Conservation (phyloP, 495 filamentous ascomycete genomes). For the Astrocystis sublimbata region DNA sequence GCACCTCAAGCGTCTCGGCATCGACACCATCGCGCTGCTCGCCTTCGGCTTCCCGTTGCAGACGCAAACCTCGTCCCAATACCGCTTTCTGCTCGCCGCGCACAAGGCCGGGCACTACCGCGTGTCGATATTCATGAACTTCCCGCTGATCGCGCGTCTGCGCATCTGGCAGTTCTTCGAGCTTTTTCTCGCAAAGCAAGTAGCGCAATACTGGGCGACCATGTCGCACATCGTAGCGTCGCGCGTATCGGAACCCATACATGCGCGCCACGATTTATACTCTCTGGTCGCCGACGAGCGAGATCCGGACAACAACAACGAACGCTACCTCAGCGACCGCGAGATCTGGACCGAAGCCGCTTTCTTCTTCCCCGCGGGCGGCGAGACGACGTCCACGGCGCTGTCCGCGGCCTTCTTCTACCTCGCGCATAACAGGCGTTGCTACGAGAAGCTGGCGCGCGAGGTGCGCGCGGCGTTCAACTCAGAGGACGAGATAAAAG, state of each 20-base stretch:
- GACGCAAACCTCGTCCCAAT: background rate
- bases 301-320: slow-evolving; percentile 29
- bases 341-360: slow-evolving; percentile 21
- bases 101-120: background rate
- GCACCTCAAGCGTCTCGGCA: background rate
- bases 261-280: slow-evolving; percentile 23
- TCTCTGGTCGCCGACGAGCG: slow-evolving; percentile 39
- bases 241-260: slow-evolving; percentile 12
- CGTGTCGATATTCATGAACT: background rate
- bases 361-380: slow-evolving; percentile 18
- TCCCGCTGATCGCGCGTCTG: background rate
- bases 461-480: slow-evolving; percentile 43
- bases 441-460: slow-evolving; percentile 40
- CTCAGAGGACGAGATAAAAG: slow-evolving; percentile 36
- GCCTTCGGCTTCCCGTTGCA: background rate
- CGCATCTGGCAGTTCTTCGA: background rate
- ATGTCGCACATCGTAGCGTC: background rate
- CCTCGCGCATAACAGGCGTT: slow-evolving; percentile 33
- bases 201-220: background rate
- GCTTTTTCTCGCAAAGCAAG: background rate
- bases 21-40: too few relatives aligned
- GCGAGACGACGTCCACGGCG: background rate
- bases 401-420: slow-evolving; percentile 16
- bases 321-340: background rate
- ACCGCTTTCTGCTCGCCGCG: background rate